Base-by-base conservation (phyloP, 352 stramenopile species). In the Stephanocyclus meneghinianus region DNA sequence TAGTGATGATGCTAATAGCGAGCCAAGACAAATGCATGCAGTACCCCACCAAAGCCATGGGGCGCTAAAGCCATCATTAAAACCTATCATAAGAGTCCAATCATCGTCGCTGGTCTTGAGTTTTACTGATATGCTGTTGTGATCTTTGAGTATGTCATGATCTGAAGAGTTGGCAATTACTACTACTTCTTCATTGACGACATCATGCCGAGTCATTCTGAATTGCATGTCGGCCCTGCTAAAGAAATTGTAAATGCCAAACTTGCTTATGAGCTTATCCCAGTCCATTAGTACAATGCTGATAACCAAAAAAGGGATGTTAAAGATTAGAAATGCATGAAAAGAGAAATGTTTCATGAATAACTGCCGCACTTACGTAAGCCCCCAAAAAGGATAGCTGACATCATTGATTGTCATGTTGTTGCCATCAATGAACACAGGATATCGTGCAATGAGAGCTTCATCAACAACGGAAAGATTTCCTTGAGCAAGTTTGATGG, bases 171-270 rank as follows among this genome's bases (percentile, higher is more conserved):
- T 53, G 6, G 45, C 45, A 16, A 53, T 53, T 6, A 53, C 45
- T 53, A 53, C 45, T 16, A 53, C 2, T 10, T 21, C n/a, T 16
- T 53, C 45, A 53, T 53, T 53, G 2, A 16, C 6, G 45, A 4
- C 13, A 53, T 53, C 45, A 16, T 16, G n/a, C 13, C 45, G 45
- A 53, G 5, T 53, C 45, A 53, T 53, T 53, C 45, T 16, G 10
- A 53, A 53, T 53, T 53, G 45, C 45, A 53, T 53, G n/a, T 21
- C n/a, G 5, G 11, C 45, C n/a, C 10, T 53, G 45, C 10, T 16
- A 21, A 53, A 53, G n/a, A 53, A 53, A 21, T 53, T 53, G 45
- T 53, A 53, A 10, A 53, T 53, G 13, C 45, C 45, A 53, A 53
- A 53, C n/a, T 53, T 53, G 3, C 5, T 16, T 0, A 21, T 53